These are phyloP conservation scores for Moesziomyces sp. DNA, from an alignment of 1,284 basidiomycete species.

Conservation along the genomic window DNA sequence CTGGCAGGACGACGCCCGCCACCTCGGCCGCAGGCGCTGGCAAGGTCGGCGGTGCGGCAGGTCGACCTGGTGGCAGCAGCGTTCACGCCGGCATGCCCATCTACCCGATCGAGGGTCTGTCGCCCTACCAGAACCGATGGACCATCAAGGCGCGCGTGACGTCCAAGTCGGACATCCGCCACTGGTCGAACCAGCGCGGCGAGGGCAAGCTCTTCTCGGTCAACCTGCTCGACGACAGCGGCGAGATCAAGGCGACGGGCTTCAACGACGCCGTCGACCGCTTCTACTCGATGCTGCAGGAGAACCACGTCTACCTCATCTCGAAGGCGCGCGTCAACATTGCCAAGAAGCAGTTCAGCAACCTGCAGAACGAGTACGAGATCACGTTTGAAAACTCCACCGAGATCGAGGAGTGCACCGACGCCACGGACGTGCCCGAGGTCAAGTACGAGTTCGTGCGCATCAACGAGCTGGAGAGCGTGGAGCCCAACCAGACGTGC, in stretches of 20 bases:
- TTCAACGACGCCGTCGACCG: conserved; percentile 90
- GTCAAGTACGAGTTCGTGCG: conserved; percentile 66
- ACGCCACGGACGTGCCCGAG: conserved; percentile 64
- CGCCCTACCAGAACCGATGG: conserved; percentile 96
- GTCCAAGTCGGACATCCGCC: conserved; percentile 87
- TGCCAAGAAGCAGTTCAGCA: conserved; percentile 97
- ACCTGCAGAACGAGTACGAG: conserved; percentile 92
- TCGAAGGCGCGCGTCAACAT: conserved; percentile 91
- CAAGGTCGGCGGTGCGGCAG: conserved; percentile 19
- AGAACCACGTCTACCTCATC: conserved; percentile 92
- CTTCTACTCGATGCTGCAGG: conserved; percentile 84
- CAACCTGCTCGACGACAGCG: conserved; percentile 91
- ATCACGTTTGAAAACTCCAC: conserved; percentile 79
- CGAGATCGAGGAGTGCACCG: conserved; percentile 65
- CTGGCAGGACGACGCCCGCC: conserved; percentile 43
- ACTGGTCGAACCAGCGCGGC: conserved; percentile 88
- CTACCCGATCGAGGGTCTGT: conserved; percentile 92
- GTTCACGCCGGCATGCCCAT: conserved; percentile 69
- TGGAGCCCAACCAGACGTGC: conserved; percentile 68
- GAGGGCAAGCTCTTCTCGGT: conserved; percentile 96
- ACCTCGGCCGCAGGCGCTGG: conserved; percentile 33
- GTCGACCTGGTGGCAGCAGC: conserved; percentile 52
- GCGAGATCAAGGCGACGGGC: conserved; percentile 74
- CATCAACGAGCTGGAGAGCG: conserved; percentile 62
- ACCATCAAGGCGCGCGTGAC: conserved; percentile 95